Evolutionary conservation across 805 yeast species (phyloP).

Genomic region (Tanozyma kutaoensis): DNA sequence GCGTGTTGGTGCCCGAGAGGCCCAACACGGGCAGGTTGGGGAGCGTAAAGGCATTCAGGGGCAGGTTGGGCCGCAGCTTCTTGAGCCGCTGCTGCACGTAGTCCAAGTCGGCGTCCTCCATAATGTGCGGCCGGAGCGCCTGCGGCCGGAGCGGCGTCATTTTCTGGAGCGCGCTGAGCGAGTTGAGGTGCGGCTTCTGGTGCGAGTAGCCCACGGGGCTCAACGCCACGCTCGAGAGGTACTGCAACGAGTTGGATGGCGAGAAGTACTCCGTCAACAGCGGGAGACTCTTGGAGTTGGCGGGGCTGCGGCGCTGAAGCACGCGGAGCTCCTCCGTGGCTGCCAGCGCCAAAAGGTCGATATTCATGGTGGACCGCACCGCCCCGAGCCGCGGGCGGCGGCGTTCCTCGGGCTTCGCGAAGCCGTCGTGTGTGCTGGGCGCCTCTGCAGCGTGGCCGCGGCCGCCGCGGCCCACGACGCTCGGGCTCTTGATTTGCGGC

Average conservation of each 20-base stretch:
- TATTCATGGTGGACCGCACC: conserved; percentile 18
- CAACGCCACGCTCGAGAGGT: conserved; percentile 25
- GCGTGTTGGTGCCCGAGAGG: conserved; percentile 23
- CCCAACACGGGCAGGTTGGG: conserved; percentile 33
- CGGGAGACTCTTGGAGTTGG: conserved; percentile 37
- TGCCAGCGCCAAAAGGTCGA: conserved; percentile 39
- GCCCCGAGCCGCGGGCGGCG: too few species aligned
- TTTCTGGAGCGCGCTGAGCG: conserved; percentile 40
- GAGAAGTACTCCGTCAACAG: conserved; percentile 35
- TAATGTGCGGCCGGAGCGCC: conserved; percentile 5
- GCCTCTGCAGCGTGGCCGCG: too few species aligned
- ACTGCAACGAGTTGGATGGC: conserved; percentile 12
- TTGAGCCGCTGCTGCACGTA: conserved; percentile 31
- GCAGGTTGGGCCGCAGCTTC: conserved; percentile 39
- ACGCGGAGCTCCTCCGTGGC: conserved; percentile 40
- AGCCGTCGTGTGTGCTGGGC: too few species aligned
- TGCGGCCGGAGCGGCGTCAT: conserved; percentile 33
- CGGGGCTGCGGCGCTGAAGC: conserved; percentile 14
- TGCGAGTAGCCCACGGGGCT: conserved; percentile 13
- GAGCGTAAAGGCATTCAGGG: conserved; percentile 30
- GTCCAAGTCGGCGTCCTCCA: conserved; percentile 34
- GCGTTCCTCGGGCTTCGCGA: too few species aligned
- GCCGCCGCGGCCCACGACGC: too few species aligned
- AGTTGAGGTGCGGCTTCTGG: conserved; percentile 11
- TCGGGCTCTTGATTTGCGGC: too few species aligned